Percentiles rank a stretch among this genome's conserved stretches.
Conservation (phyloP, 805 yeast genomes). For the Wickerhamiella siamensis region DNA sequence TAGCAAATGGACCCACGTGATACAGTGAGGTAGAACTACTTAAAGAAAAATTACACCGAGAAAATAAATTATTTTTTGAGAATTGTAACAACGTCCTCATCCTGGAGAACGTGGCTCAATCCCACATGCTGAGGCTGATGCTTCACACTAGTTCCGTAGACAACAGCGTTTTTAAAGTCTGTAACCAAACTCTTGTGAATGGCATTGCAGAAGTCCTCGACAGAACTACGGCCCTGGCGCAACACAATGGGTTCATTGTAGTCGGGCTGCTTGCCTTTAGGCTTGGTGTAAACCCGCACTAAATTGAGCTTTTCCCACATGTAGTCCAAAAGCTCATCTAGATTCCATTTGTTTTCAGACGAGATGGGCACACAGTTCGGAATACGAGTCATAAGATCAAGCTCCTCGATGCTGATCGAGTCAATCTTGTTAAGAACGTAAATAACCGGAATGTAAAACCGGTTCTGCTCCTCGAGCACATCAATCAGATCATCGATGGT, state of each 20-base stretch:
- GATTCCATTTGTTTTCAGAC: conserved; percentile 91
- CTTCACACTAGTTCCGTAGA: conserved; percentile 82
- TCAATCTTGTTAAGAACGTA: conserved; percentile 94
- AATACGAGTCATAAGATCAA: conserved; percentile 76
- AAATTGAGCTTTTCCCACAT: conserved; percentile 91
- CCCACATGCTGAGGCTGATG: conserved; percentile 98
- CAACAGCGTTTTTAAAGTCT: conserved; percentile 86
- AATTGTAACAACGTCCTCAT: conserved; percentile 95
- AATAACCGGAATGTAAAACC: conserved; percentile 90
- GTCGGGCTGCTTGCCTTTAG: conserved; percentile 89
- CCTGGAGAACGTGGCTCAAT: conserved; percentile 64
- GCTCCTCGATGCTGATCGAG: conserved; percentile 83
- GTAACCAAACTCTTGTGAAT: conserved; percentile 90
- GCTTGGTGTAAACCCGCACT: conserved; percentile 94
- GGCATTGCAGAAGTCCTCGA: conserved; percentile 91
- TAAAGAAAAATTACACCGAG: not conserved
- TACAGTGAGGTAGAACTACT: not conserved
- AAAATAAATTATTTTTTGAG: conserved; percentile 40
- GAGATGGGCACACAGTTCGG: conserved; percentile 97
- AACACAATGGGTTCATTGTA: conserved; percentile 89
- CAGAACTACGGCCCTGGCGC: conserved; percentile 65
- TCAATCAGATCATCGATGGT: conserved; percentile 94
- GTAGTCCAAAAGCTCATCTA: conserved; percentile 81
- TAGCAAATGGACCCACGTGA: too few species aligned
- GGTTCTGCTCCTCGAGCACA: conserved; percentile 74